Conservation (phyloP, 176 grass and related monocot genomes). For the Eragrostis nindensis region DNA sequence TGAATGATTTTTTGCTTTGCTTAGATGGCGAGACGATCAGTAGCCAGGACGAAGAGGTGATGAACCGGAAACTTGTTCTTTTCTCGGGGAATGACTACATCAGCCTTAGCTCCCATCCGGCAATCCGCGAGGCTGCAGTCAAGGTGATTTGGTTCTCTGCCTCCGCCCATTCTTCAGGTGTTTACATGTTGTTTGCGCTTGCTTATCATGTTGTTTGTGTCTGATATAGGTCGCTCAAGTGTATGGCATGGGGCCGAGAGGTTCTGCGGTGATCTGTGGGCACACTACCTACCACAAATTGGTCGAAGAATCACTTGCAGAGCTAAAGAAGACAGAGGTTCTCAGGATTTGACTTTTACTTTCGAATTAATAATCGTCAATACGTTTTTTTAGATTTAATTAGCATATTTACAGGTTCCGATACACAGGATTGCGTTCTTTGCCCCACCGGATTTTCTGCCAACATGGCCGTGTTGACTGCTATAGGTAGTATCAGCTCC, state of each 20-base stretch:
- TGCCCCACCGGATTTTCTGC: conserved; percentile 91
- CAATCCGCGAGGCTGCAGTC: conserved; percentile 55
- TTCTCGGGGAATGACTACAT: conserved; percentile 93
- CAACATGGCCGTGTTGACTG: conserved; percentile 75
- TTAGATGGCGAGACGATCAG: conserved; percentile 52
- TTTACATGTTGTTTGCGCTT: too few species aligned
- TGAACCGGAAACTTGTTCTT: conserved; percentile 52
- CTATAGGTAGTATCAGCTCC: conserved; percentile 67
- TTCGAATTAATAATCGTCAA: not conserved
- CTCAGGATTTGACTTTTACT: not conserved
- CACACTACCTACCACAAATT: conserved; percentile 75
- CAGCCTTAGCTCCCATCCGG: conserved; percentile 74
- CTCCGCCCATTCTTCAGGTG: too few species aligned
- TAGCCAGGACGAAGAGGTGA: conserved; percentile 40
- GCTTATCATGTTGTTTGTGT: not conserved
- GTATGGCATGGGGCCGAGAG: conserved; percentile 87
- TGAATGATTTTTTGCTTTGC: conserved; percentile 26
- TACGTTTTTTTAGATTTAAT: not conserved
- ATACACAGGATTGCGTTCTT: conserved; percentile 84
- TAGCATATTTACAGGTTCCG: not conserved
- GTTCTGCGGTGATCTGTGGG: conserved; percentile 74
- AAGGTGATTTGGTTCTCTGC: conserved; percentile 47
- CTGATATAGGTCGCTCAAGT: conserved; percentile 68
- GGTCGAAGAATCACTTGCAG: conserved; percentile 70
- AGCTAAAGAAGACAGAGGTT: conserved; percentile 81